phyloP scores from a whole-genome alignment of 202 grass and related monocot species.

The Carex arenaria region DNA sequence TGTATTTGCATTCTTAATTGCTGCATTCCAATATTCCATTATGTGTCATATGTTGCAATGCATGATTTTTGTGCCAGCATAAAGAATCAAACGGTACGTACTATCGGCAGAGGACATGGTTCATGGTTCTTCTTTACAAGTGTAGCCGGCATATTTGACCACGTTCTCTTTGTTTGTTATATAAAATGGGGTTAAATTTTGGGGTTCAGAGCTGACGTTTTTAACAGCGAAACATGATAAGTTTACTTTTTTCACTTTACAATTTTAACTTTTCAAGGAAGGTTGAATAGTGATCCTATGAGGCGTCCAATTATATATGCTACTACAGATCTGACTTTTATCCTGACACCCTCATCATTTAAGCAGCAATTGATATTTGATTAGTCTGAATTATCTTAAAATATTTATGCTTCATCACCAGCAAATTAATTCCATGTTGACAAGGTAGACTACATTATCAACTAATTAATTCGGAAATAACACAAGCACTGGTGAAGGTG shows the following conservation, averaged over 20 bases:
- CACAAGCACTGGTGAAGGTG: slow-evolving; percentile 4
- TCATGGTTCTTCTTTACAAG: not conserved
- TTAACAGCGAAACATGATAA: not conserved
- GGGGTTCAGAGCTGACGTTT: not conserved
- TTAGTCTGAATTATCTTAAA: not conserved
- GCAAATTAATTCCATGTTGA: not conserved
- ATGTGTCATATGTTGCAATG: not conserved
- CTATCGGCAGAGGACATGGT: not conserved
- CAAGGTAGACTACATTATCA: not conserved
- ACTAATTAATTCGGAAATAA: not conserved
- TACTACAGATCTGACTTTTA: not conserved
- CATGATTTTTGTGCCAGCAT: not conserved
- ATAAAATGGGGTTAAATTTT: not conserved
- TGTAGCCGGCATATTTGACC: not conserved
- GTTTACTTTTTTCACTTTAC: not conserved
- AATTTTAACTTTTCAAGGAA: not conserved
- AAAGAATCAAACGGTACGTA: not conserved
- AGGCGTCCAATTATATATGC: not conserved
- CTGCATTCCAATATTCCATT: not conserved
- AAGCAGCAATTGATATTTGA: not conserved
- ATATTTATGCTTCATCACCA: not conserved
- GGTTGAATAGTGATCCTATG: not conserved
- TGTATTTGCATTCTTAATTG: slow-evolving; percentile 9
- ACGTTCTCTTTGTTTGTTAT: not conserved
- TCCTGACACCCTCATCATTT: not conserved